phyloP scores from a whole-genome alignment of 2,329 filamentous ascomycete species.

The Aspergillus felis region DNA sequence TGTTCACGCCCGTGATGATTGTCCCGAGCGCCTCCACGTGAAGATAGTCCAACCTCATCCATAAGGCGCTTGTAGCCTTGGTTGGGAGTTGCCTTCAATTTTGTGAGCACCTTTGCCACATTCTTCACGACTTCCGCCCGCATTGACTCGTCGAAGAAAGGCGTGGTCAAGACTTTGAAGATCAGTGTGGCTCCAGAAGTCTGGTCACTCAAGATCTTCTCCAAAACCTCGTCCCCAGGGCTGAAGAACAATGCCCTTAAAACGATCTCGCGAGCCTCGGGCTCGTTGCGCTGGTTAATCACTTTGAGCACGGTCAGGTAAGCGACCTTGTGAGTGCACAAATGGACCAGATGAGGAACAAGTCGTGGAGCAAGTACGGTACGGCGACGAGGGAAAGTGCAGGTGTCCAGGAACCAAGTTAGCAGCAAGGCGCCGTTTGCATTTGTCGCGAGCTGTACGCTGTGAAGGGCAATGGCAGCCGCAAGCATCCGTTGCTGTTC shows the following conservation, averaged over 20 bases:
- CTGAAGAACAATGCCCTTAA: conserved; percentile 91
- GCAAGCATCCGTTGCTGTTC: conserved; percentile 95
- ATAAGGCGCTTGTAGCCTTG: conserved; percentile 98
- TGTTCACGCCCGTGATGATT: conserved; percentile 38
- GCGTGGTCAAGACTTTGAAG: conserved; percentile 96
- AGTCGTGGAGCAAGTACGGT: conserved; percentile 88
- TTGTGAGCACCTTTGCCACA: conserved; percentile 80
- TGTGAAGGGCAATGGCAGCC: conserved; percentile 91
- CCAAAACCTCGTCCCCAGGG: conserved; percentile 76
- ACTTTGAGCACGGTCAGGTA: conserved; percentile 97
- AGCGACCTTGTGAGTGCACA: conserved; percentile 98
- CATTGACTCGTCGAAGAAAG: conserved; percentile 92
- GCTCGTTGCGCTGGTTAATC: conserved; percentile 94
- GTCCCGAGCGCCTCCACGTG: conserved; percentile 38
- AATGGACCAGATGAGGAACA: conserved; percentile 85
- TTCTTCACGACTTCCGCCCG: conserved; percentile 85
- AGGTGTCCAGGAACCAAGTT: conserved; percentile 98
- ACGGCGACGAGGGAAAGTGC: conserved; percentile 86
- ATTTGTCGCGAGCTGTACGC: conserved; percentile 92
- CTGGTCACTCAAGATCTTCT: conserved; percentile 87
- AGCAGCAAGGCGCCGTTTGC: conserved; percentile 89
- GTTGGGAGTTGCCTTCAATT: conserved; percentile 86
- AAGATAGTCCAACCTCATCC: conserved; percentile 92
- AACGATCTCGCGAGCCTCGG: conserved; percentile 85
- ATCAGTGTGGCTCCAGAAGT: conserved; percentile 91